phyloP scores from a whole-genome alignment of 306 rosid species.

The Glycine soja region DNA sequence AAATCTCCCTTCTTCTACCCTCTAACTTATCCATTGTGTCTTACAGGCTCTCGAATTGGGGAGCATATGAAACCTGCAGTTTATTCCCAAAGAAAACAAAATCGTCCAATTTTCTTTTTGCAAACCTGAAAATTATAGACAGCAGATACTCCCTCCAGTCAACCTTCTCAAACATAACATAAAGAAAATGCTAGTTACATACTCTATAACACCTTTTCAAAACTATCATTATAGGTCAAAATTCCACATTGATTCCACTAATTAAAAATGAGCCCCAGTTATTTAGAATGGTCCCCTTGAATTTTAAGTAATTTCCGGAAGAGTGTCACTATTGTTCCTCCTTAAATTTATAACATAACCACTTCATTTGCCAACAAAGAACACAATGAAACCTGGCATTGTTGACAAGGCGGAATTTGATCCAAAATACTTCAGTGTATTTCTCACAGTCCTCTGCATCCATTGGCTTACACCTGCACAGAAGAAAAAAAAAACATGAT shows the following conservation, averaged over 20 bases:
- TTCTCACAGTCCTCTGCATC: slow-evolving; percentile 88
- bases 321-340: neutral
- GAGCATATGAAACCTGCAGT: slow-evolving; percentile 80
- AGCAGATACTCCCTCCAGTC: slow-evolving; percentile 30
- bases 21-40: slow-evolving; percentile 88
- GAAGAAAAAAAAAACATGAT: neutral
- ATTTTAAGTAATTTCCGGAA: neutral
- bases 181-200: neutral
- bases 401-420: slow-evolving; percentile 73
- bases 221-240: neutral
- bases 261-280: neutral
- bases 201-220: neutral
- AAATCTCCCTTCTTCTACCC: slow-evolving; percentile 80
- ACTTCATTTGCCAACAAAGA: neutral
- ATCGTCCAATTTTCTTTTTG: slow-evolving; percentile 83
- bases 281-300: neutral
- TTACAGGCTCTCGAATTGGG: slow-evolving; percentile 70
- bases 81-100: slow-evolving; percentile 83
- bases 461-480: slow-evolving; percentile 84
- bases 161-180: slow-evolving; percentile 35
- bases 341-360: neutral
- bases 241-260: too few relatives aligned
- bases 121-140: slow-evolving; percentile 68
- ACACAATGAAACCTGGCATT: slow-evolving; percentile 68
- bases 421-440: slow-evolving; percentile 90